A percentile compares a stretch with the other conserved stretches of the same genome.
Evolutionary conservation across 345 rosid genomes (phyloP).

Genomic region (Microcos paniculata): DNA sequence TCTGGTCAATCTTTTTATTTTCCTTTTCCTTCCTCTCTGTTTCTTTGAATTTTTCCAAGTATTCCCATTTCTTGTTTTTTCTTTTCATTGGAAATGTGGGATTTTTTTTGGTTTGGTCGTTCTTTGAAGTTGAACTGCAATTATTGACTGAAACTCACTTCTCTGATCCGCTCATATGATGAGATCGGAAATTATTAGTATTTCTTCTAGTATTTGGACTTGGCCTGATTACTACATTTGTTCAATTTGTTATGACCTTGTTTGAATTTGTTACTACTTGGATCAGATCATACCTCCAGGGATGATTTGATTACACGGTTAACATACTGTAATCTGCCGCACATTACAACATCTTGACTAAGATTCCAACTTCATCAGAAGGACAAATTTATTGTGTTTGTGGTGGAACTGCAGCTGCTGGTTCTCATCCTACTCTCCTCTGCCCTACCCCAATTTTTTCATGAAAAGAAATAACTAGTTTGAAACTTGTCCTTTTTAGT

Average conservation of each 20-base stretch:
- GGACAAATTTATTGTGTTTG: neutral
- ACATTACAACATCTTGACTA: neutral
- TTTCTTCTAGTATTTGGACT: neutral
- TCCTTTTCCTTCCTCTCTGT: neutral
- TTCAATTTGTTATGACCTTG: neutral
- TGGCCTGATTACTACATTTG: neutral
- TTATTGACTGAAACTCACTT: neutral
- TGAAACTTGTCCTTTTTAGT: neutral
- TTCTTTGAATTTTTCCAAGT: neutral
- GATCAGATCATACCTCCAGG: neutral
- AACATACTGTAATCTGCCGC: neutral
- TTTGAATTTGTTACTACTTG: neutral
- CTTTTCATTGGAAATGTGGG: neutral
- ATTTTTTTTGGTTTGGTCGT: neutral
- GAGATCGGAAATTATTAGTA: slow-evolving; percentile 2
- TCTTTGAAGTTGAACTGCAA: neutral
- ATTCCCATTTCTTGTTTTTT: neutral
- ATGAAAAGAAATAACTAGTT: neutral
- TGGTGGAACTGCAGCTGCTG: neutral
- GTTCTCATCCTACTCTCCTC: neutral
- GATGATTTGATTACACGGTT: neutral
- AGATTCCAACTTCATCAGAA: neutral
- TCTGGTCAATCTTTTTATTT: neutral
- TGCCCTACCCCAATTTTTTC: neutral
- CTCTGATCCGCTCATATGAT: neutral